Percentiles rank a stretch among this genome's conserved stretches.
These are phyloP conservation scores for Coffea humblotiana DNA, from an alignment of 305 asterid genomes.

Conservation along the genomic window DNA sequence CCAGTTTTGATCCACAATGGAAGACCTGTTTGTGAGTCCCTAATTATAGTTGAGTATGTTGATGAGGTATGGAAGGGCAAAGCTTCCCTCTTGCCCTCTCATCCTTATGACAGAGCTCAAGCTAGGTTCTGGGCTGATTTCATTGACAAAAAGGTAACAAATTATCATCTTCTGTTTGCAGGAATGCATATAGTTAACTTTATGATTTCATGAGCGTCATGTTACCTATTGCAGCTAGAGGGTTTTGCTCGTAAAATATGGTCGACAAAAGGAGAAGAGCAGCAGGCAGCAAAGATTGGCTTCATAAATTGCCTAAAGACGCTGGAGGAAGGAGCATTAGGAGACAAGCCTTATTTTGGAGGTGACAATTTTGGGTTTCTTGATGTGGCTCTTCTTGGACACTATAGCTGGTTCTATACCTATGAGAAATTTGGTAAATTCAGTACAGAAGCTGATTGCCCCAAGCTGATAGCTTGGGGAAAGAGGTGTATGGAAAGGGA, in stretches of 20 bases:
- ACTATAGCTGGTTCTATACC: slow-evolving; percentile 26
- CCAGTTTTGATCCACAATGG: slow-evolving; percentile 41
- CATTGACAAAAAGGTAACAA: slow-evolving; percentile 25
- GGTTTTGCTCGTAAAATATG: neutral
- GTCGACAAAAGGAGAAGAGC: slow-evolving; percentile 17
- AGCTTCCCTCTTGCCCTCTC: slow-evolving; percentile 31
- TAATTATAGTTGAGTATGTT: slow-evolving; percentile 23
- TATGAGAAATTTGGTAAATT: slow-evolving; percentile 24
- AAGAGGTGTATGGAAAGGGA: slow-evolving; percentile 29
- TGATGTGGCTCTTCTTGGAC: slow-evolving; percentile 20
- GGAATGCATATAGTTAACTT: neutral
- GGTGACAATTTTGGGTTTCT: slow-evolving; percentile 13
- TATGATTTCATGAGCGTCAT: neutral
- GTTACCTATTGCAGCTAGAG: neutral
- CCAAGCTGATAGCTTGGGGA: slow-evolving; percentile 29
- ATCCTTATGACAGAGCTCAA: slow-evolving; percentile 30
- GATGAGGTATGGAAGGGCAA: slow-evolving; percentile 36
- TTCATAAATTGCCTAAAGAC: slow-evolving; percentile 17
- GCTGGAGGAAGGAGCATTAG: slow-evolving; percentile 24
- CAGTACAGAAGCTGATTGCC: slow-evolving; percentile 23
- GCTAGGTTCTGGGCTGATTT: slow-evolving; percentile 44
- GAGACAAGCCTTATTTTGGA: slow-evolving; percentile 17
- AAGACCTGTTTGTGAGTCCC: slow-evolving; percentile 15
- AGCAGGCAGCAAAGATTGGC: slow-evolving; percentile 21
- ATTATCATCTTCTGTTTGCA: neutral